Conservation (phyloP, 2,329 filamentous ascomycete genomes). For the Paraphoma chrysanthemicola region DNA sequence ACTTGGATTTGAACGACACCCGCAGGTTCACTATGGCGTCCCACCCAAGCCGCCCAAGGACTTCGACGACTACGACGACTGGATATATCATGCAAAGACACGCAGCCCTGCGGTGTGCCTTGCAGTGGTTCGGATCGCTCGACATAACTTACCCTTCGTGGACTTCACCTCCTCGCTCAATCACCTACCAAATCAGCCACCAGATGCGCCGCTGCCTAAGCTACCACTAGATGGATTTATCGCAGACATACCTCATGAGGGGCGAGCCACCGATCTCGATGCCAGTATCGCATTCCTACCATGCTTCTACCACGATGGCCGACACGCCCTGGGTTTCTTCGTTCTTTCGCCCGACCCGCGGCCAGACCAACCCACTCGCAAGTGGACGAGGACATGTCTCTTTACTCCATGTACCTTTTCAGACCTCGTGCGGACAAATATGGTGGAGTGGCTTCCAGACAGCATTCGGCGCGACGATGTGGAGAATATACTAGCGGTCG, state of each 20-base stretch:
- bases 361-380: neutral
- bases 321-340: conserved; percentile 23
- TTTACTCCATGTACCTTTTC: conserved; percentile 16
- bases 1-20: no score
- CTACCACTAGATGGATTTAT: conserved; percentile 1
- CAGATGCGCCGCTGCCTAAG: conserved; percentile 4
- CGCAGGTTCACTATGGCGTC: no score
- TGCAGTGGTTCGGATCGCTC: conserved; percentile 27
- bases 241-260: neutral
- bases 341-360: neutral
- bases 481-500: conserved; percentile 3
- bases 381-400: neutral
- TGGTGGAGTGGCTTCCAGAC: conserved; percentile 8
- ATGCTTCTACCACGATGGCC: conserved; percentile 17
- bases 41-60: no score
- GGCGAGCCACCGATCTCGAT: neutral
- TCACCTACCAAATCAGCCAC: conserved; percentile 26
- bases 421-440: conserved; percentile 5
- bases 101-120: conserved; percentile 24
- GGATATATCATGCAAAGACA: conserved; percentile 24
- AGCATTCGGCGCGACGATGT: no score
- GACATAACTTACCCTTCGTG: conserved; percentile 22
- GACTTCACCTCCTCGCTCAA: conserved; percentile 22
- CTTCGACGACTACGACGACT: neutral
- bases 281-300: conserved; percentile 18